A percentile compares a stretch with the other conserved stretches of the same genome.
Conservation (phyloP, 2,329 filamentous ascomycete species). For the Trichocomaceae sp. region DNA sequence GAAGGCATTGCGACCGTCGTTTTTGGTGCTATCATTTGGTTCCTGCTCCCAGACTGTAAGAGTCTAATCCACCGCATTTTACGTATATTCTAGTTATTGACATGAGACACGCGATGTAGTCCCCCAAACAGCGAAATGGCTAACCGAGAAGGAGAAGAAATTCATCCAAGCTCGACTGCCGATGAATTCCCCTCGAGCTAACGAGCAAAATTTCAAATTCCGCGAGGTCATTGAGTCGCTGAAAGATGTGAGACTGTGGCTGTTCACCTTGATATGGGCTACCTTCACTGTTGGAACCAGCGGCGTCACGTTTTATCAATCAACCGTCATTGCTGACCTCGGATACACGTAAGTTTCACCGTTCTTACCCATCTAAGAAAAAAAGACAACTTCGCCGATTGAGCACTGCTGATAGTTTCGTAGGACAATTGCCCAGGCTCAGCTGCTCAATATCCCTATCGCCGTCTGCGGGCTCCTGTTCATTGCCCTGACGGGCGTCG, state of each 20-base stretch:
- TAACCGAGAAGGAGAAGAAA: constrained; percentile 42
- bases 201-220: constrained; percentile 36
- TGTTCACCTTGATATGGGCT: constrained; percentile 44
- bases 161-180: constrained; percentile 45
- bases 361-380: neutral
- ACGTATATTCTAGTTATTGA: neutral
- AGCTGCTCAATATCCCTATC: constrained; percentile 47
- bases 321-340: constrained; percentile 36
- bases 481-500: constrained; percentile 38
- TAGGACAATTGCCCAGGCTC: constrained; percentile 41
- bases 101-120: constrained; percentile 23
- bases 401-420: neutral
- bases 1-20: constrained; percentile 21
- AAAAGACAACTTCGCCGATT: too few species aligned
- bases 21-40: constrained; percentile 17
- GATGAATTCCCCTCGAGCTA: constrained; percentile 36
- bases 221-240: constrained; percentile 35
- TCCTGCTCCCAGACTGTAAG: constrained; percentile 47
- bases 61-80: neutral
- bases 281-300: constrained; percentile 43
- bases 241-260: constrained; percentile 39
- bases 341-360: constrained; percentile 37
- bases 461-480: constrained; percentile 38
- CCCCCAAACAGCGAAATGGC: constrained; percentile 40
- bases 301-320: constrained; percentile 40